Conservation (phyloP, 1,284 basidiomycete species). For the Thecaphora thlaspeos region DNA sequence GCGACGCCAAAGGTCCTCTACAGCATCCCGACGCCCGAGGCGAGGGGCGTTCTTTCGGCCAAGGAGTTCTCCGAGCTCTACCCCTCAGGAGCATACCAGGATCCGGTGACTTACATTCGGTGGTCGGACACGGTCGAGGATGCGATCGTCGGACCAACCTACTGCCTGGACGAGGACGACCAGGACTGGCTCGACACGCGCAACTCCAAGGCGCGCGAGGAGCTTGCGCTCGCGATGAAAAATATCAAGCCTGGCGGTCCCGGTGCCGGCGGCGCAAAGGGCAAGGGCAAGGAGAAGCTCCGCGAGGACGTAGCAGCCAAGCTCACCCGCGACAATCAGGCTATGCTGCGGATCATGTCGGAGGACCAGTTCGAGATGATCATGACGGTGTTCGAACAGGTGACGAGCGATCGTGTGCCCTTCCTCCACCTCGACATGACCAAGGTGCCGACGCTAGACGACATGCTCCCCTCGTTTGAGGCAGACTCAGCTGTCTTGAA, state of each 20-base stretch:
- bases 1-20: constrained; percentile 37
- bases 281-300: constrained; percentile 59
- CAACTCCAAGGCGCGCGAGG: constrained; percentile 82
- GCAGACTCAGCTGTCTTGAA: constrained; percentile 29
- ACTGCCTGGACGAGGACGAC: constrained; percentile 96
- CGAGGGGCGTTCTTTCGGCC: constrained; percentile 40
- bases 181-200: constrained; percentile 88
- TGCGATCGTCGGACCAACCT: constrained; percentile 68
- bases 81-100: constrained; percentile 49
- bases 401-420: constrained; percentile 83
- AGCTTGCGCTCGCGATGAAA: constrained; percentile 74
- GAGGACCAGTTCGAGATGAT: constrained; percentile 93
- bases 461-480: constrained; percentile 48
- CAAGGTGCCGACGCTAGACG: constrained; percentile 44
- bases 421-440: constrained; percentile 72
- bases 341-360: constrained; percentile 61
- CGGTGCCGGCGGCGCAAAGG: constrained; percentile 27
- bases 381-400: constrained; percentile 90
- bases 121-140: constrained; percentile 89
- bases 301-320: constrained; percentile 62
- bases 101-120: constrained; percentile 70
- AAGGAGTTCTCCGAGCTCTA: constrained; percentile 46
- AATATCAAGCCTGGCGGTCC: constrained; percentile 64
- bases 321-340: constrained; percentile 61
- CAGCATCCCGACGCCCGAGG: constrained; percentile 56